Percentiles rank a stretch among this genome's conserved stretches.
Conservation (phyloP, 805 yeast genomes). For the Ogataea salicorniae region DNA sequence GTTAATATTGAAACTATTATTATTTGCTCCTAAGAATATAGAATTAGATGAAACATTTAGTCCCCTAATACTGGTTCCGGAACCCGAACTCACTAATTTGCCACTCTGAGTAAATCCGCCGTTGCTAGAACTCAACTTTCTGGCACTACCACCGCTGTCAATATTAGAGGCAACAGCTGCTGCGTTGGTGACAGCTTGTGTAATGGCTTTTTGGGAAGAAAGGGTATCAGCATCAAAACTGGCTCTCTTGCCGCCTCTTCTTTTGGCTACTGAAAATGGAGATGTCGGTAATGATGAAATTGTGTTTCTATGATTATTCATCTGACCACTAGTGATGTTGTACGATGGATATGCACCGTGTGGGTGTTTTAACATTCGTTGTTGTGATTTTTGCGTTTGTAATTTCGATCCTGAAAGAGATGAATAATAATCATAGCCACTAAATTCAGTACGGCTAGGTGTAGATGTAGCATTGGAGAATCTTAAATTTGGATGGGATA, state of each 20-base stretch:
- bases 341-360: background rate
- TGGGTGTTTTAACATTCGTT: background rate
- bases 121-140: too few relatives aligned
- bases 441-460: background rate
- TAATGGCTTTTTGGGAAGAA: background rate
- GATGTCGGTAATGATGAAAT: slow-evolving; percentile 13
- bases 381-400: background rate
- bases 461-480: background rate
- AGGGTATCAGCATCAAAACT: background rate
- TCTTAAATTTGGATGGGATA: slow-evolving; percentile 4
- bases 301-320: background rate
- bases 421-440: too few relatives aligned
- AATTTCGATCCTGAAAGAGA: background rate
- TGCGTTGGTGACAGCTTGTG: background rate
- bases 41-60: too few relatives aligned
- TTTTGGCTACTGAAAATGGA: slow-evolving; percentile 1
- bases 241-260: background rate
- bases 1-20: too few relatives aligned
- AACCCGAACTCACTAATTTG: too few relatives aligned
- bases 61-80: too few relatives aligned
- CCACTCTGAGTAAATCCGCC: too few relatives aligned
- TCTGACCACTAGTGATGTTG: background rate
- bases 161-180: too few relatives aligned
- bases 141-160: too few relatives aligned
- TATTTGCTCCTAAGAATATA: too few relatives aligned